phyloP scores from a whole-genome alignment of 495 filamentous ascomycete species.

The Hypoxylon lienhwacheense region DNA sequence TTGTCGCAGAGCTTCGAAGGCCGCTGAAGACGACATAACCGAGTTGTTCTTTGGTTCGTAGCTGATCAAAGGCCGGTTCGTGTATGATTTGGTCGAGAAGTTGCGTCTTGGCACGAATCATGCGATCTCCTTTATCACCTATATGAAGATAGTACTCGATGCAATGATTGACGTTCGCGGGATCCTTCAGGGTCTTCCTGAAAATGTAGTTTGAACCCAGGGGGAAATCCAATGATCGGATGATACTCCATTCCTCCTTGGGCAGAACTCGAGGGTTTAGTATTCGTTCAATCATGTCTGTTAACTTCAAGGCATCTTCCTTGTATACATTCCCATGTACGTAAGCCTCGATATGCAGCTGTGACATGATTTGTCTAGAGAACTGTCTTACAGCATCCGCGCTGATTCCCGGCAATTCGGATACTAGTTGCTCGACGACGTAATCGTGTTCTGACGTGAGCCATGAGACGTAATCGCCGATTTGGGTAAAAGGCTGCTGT shows the following conservation, averaged over 20 bases:
- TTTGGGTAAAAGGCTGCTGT: slow-evolving; percentile 84
- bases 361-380: slow-evolving; percentile 76
- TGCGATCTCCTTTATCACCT: slow-evolving; percentile 68
- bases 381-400: slow-evolving; percentile 74
- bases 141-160: slow-evolving; percentile 89
- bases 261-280: slow-evolving; percentile 77
- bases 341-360: slow-evolving; percentile 84
- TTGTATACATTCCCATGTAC: slow-evolving; percentile 94
- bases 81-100: slow-evolving; percentile 90
- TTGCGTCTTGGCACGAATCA: slow-evolving; percentile 71
- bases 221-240: slow-evolving; percentile 75
- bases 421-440: slow-evolving; percentile 78
- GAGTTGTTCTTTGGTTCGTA: slow-evolving; percentile 96
- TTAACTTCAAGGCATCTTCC: slow-evolving; percentile 88
- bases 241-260: slow-evolving; percentile 75
- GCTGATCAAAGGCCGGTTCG: slow-evolving; percentile 90
- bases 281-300: slow-evolving; percentile 75
- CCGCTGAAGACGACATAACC: slow-evolving; percentile 95
- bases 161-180: slow-evolving; percentile 93
- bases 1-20: slow-evolving; percentile 65
- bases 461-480: slow-evolving; percentile 82
- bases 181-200: slow-evolving; percentile 76
- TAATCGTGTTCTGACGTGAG: slow-evolving; percentile 75
- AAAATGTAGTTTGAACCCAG: slow-evolving; percentile 82
- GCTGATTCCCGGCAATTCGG: slow-evolving; percentile 73